Conservation (phyloP, 306 rosid genomes). For the Quercus alba region DNA sequence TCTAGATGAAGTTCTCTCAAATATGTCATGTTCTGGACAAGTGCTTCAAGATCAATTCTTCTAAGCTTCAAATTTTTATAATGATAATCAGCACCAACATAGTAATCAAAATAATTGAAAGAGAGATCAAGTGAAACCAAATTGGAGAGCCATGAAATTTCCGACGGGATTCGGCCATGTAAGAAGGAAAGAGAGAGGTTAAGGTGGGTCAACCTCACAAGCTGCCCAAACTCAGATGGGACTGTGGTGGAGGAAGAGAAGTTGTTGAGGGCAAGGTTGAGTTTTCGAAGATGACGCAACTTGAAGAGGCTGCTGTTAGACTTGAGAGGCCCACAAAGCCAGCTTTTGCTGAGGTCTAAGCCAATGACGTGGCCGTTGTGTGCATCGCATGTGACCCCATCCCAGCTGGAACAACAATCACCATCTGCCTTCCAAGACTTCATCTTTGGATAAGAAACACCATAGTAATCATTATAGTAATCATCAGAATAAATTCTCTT, state of each 20-base stretch:
- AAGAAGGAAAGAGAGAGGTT: background rate
- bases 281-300: conserved; percentile 10
- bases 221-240: conserved; percentile 1
- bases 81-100: rapidly evolving
- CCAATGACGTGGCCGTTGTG: conserved; percentile 4
- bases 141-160: background rate
- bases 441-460: background rate
- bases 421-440: conserved; percentile 7
- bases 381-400: conserved; percentile 4
- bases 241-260: conserved; percentile 12
- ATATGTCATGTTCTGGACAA: too few species aligned
- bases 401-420: conserved; percentile 19
- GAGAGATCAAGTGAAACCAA: too few species aligned
- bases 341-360: conserved; percentile 10
- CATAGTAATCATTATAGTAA: too few species aligned
- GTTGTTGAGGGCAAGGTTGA: conserved; percentile 17
- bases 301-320: conserved; percentile 14
- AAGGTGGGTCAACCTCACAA: conserved; percentile 4
- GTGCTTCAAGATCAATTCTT: too few species aligned
- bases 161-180: too few species aligned
- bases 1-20: too few species aligned
- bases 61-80: too few species aligned
- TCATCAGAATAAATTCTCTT: too few species aligned
- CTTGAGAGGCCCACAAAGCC: conserved; percentile 6
- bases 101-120: too few species aligned